Conservation (phyloP, 2,329 filamentous ascomycete species). For the Aureobasidium mangrovei region DNA sequence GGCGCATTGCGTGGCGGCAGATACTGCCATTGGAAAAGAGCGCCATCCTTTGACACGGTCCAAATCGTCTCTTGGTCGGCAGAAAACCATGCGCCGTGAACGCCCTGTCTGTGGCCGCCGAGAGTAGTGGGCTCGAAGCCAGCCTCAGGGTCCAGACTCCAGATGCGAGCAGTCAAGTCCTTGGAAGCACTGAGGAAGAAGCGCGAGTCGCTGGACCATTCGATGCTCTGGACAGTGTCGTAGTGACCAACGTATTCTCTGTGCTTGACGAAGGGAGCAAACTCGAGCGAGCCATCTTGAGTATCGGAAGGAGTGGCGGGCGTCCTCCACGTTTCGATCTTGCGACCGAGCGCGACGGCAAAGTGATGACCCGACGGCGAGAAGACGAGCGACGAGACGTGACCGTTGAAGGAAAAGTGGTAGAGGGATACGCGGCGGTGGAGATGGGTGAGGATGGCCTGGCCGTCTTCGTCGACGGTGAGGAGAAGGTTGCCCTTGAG, state of each 20-base stretch:
- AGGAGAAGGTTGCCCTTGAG: conserved; percentile 87
- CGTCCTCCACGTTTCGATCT: conserved; percentile 92
- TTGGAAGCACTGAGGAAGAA: conserved; percentile 92
- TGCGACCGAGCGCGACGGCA: conserved; percentile 75
- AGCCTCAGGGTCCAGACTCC: conserved; percentile 81
- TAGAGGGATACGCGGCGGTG: conserved; percentile 78
- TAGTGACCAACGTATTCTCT: conserved; percentile 82
- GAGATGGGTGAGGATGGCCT: conserved; percentile 87
- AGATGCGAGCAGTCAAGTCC: conserved; percentile 87
- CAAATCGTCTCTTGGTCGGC: conserved; percentile 91
- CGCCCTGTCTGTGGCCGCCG: conserved; percentile 80
- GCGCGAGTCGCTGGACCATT: conserved; percentile 93
- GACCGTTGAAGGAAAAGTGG: conserved; percentile 87
- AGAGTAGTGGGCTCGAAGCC: conserved; percentile 84
- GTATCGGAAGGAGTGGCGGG: conserved; percentile 71
- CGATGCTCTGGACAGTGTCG: conserved; percentile 73
- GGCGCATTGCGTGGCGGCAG: conserved; percentile 50
- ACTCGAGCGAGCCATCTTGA: conserved; percentile 75
- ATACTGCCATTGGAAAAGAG: conserved; percentile 90
- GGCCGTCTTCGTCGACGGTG: conserved; percentile 87
- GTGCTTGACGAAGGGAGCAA: conserved; percentile 87
- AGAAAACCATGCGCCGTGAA: conserved; percentile 95
- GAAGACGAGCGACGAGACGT: conserved; percentile 76
- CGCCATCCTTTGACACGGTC: conserved; percentile 95
- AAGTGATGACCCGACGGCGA: conserved; percentile 88